A percentile compares a stretch with the other conserved stretches of the same genome.
Evolutionary conservation across 768 basidiomycete species (phyloP).

Genomic region (Trametes cubensis): DNA sequence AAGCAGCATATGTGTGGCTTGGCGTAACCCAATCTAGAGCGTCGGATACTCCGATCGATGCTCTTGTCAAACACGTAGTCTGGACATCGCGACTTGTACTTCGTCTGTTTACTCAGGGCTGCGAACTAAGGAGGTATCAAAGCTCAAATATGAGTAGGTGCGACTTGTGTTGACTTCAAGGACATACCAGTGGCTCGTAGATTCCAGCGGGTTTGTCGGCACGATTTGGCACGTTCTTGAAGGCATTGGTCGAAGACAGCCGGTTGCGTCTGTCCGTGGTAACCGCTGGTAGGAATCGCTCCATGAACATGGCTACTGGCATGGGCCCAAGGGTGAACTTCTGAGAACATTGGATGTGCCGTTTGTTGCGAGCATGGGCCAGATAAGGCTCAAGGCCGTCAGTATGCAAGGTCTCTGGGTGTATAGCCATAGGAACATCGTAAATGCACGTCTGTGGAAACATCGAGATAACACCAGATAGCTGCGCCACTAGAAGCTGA

Average conservation of each 20-base stretch:
- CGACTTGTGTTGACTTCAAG: not conserved
- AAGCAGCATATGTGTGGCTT: slow-evolving; percentile 20
- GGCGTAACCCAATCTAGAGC: not conserved
- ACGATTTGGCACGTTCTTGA: not conserved
- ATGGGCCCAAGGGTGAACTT: slow-evolving; percentile 18
- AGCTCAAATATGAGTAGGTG: too few relatives aligned
- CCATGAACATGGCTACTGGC: too few relatives aligned
- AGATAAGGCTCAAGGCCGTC: too few relatives aligned
- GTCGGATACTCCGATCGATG: not conserved
- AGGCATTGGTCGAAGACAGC: not conserved
- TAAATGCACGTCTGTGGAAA: too few relatives aligned
- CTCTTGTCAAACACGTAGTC: slow-evolving; percentile 9
- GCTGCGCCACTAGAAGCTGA: too few relatives aligned
- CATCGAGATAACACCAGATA: too few relatives aligned
- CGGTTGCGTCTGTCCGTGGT: not conserved
- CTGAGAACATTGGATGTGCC: too few relatives aligned
- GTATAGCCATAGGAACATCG: too few relatives aligned
- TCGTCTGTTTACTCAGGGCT: not conserved
- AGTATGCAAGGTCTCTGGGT: too few relatives aligned
- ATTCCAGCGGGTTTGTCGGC: not conserved
- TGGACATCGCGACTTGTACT: slow-evolving; percentile 1
- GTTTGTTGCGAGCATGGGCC: too few relatives aligned
- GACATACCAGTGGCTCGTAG: slow-evolving; percentile 2
- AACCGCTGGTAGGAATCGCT: not conserved
- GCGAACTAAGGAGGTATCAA: slow-evolving; percentile 26